Evolutionary conservation across 371 early-diverging fungal species (phyloP), one percentile per base, ranked within the genome.

Genomic region (Lichtheimia ramosa): DNA sequence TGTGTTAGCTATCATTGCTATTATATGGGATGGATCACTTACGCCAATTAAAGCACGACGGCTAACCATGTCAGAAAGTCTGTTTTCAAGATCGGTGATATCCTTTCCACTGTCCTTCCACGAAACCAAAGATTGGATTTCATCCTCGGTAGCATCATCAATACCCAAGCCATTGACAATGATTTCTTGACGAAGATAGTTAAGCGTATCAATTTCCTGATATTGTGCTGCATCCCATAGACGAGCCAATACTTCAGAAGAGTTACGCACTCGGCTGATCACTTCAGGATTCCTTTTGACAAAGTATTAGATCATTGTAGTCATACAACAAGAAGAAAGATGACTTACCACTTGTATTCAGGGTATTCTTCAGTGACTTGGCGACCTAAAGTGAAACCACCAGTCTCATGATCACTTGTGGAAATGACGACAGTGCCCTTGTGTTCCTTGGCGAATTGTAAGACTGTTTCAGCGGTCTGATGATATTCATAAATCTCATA

Each of bases 401-500:
- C 86, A 0, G 84, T 84, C 61, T 85, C 86, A 57, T 83, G 83
- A 68, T 81, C 83, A 18, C 80, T 82, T 24, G 83, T 84, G 56
- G 89, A 88, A 52, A 91, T 83, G 73, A 90, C 74, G 18, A 91
- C 83, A 0, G 90, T 89, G 54, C 79, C 83, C 16, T 87, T 88
- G 63, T 89, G 71, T 13, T 57, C 65, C 42, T 86, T 77, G 27
- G 90, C 87, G 68, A 73, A 93, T 15, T 79, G 66, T 58, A 83
- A 77, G 28, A 86, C 89, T 2, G 73, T 75, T 3, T 69, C 56
- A 8, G 90, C 71, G 0, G 87, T 79, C 4, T 87, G 75, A 60
- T 92, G 83, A 70, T 91, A 93, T 3, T 82, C 88, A 15, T 85
- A 58, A 42, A 92, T 90, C 21, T 93, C 93, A 59, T 81, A 82